Conservation (phyloP, 345 rosid species). For the Syzygium grande region DNA sequence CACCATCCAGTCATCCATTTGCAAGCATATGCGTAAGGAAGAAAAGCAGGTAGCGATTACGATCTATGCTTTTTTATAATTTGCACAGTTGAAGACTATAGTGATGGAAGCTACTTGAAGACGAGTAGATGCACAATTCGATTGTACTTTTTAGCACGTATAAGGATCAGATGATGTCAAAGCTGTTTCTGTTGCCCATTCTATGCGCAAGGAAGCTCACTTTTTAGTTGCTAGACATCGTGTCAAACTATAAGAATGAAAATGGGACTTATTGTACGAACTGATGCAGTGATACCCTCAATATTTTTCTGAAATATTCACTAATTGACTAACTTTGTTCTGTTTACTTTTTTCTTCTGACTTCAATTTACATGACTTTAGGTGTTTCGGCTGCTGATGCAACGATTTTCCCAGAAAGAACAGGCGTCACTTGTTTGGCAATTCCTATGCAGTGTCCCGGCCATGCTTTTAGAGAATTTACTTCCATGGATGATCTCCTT, state of each 20-base stretch:
- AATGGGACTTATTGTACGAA: not conserved
- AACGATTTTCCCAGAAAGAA: constrained; percentile 45
- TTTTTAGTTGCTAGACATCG: not conserved
- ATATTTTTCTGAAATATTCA: not conserved
- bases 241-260: not conserved
- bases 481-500: constrained; percentile 64
- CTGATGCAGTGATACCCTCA: not conserved
- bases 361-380: constrained; percentile 10
- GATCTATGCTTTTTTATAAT: not conserved
- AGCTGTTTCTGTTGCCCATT: not conserved
- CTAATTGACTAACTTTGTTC: not conserved
- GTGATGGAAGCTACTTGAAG: not conserved
- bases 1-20: constrained; percentile 45
- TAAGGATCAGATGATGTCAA: not conserved
- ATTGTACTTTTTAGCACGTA: not conserved
- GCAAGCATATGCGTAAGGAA: constrained; percentile 74
- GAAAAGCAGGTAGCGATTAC: constrained; percentile 50
- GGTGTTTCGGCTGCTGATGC: constrained; percentile 59
- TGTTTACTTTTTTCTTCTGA: not conserved
- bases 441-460: constrained; percentile 60
- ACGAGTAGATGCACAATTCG: not conserved
- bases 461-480: constrained; percentile 45
- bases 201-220: not conserved
- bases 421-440: constrained; percentile 62
- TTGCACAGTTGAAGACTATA: not conserved